Percentiles rank a stretch among this genome's conserved stretches.
phyloP scores from a whole-genome alignment of 176 grass and related monocot species.

The Raddia guianensis region DNA sequence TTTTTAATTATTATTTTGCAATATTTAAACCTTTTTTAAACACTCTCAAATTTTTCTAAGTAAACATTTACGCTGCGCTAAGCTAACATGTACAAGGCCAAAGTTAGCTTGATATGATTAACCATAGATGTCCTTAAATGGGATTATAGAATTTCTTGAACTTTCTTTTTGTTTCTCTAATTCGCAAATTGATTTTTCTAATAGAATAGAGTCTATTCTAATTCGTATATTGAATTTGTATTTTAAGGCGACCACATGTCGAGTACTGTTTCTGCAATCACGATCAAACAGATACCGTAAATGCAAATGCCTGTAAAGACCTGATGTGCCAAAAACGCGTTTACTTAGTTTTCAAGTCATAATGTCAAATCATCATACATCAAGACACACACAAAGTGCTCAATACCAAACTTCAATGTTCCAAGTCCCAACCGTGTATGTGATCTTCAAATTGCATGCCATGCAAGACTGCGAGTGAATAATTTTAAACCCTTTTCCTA shows the following conservation, averaged over 20 bases:
- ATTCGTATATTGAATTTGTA: too few relatives aligned
- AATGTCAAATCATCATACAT: background rate
- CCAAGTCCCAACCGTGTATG: background rate
- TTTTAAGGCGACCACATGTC: background rate
- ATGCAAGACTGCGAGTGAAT: background rate
- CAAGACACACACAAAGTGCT: background rate
- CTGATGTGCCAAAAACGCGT: background rate
- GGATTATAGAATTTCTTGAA: too few relatives aligned
- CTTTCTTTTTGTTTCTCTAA: too few relatives aligned
- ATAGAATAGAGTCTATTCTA: too few relatives aligned
- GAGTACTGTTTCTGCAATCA: background rate
- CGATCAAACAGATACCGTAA: background rate
- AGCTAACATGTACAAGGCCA: too few relatives aligned
- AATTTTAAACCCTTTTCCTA: background rate
- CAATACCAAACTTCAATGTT: background rate
- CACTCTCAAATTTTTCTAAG: too few relatives aligned
- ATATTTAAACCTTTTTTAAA: too few relatives aligned
- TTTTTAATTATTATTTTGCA: too few relatives aligned
- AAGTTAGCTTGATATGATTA: too few relatives aligned
- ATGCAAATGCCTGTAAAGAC: background rate
- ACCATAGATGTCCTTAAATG: too few relatives aligned
- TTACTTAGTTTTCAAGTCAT: background rate
- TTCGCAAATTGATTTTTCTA: too few relatives aligned
- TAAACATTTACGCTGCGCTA: too few relatives aligned
- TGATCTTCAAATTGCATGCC: constrained; percentile 22